Evolutionary conservation across 2,329 filamentous ascomycete genomes (phyloP), one percentile per base, ranked within the genome.

Genomic region (Alternaria sp.): DNA sequence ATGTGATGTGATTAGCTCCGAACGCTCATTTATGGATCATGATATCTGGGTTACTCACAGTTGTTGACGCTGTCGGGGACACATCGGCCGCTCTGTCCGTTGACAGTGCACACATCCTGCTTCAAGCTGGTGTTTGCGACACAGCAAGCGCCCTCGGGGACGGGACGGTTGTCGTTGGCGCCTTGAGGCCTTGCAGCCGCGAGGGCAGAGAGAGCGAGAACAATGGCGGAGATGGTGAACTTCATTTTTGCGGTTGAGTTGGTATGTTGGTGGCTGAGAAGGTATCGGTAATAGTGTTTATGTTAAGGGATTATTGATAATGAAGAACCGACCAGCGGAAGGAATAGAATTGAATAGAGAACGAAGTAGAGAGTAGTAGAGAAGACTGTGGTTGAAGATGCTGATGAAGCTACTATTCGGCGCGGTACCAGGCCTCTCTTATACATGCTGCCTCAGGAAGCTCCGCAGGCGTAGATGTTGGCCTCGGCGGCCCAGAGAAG

Each of bases 21-120:
- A 15, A 4, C 4, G 28, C 17, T 19, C 17, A n/a, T 21, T 6
- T 12, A 9, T n/a, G 9, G 3, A 30, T 8, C 26, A 9, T 11
- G 7, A 7, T 15, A 6, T 17, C 2, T 25, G 12, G 8, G 6
- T 11, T 25, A 69, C 72, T 62, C 63, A 74, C 73, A 76, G 59
- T 69, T 68, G 54, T 71, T 71, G 28, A 68, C 57, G 10, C 32
- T 65, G 21, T 69, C 70, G 15, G 73, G 74, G 21, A 76, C 72
- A 46, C 74, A 76, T 17, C 73, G 69, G 11, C 74, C 74, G 23
- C 57, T 71, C 36, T 63, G 59, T 11, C 74, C 74, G 21, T 74
- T 75, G 32, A 75, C 70, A 15, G 69, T 72, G 66, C 74, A 76
- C 15, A 76, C 73, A 49, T 75, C 74, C 59, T 76, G 72, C 67